Evolutionary conservation across 1,284 basidiomycete species (phyloP).

Genomic region (Rugosomyces carneus): DNA sequence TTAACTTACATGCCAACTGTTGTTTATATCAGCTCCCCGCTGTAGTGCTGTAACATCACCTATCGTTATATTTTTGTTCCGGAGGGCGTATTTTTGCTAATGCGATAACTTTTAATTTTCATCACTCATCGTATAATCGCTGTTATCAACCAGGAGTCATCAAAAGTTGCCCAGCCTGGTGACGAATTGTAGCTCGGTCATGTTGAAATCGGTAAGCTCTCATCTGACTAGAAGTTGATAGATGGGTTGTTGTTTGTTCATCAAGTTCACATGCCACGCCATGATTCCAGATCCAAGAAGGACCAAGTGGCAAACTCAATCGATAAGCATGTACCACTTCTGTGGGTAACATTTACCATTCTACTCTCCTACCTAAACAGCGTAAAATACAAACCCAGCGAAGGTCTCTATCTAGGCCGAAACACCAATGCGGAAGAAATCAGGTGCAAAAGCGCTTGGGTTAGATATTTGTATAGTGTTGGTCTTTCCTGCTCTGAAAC

Average conservation of each 20-base stretch:
- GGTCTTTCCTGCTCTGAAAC: conserved; percentile 35
- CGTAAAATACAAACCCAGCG: conserved; percentile 1
- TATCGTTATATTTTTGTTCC: too few species aligned
- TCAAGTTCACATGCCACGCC: conserved; percentile 5
- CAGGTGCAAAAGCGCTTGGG: conserved; percentile 33
- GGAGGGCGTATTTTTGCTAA: too few species aligned
- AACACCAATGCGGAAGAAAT: conserved; percentile 37
- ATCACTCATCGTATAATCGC: too few species aligned
- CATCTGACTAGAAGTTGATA: conserved; percentile 7
- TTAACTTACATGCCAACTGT: too few species aligned
- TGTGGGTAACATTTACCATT: neutral
- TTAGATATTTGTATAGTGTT: conserved; percentile 40
- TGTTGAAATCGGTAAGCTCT: neutral
- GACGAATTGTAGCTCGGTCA: neutral
- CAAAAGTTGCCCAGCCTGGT: too few species aligned
- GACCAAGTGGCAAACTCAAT: conserved; percentile 9
- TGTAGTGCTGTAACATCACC: too few species aligned
- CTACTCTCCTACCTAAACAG: neutral
- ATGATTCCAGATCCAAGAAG: conserved; percentile 8
- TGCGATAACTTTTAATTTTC: too few species aligned
- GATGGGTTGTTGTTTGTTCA: conserved; percentile 3
- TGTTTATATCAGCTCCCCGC: too few species aligned
- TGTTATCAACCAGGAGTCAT: too few species aligned
- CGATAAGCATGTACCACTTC: neutral
- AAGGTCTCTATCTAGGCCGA: conserved; percentile 13